Evolutionary conservation across 2,329 filamentous ascomycete species (phyloP).

Genomic region (Rhynchosporium graminicola): DNA sequence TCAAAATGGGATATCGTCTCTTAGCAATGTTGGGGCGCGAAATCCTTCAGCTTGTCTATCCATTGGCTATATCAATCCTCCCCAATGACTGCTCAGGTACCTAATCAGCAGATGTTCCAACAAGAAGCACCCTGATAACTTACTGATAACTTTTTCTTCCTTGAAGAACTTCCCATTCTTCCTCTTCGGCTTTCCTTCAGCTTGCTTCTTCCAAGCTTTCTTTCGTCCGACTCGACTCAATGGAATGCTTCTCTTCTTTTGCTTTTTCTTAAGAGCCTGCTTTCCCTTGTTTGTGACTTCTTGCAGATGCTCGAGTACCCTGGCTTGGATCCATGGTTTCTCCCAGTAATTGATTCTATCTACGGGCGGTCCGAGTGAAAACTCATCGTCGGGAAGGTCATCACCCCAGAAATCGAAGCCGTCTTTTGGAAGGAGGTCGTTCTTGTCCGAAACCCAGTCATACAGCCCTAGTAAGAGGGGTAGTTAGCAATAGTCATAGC

Average conservation of each 20-base stretch:
- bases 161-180: slow-evolving; percentile 18
- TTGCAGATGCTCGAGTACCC: not conserved
- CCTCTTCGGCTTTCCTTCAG: slow-evolving; percentile 2
- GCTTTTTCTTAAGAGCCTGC: slow-evolving; percentile 11
- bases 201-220: slow-evolving; percentile 16
- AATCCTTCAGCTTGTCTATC: not conserved
- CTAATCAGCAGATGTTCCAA: not conserved
- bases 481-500: not conserved
- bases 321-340: slow-evolving; percentile 7
- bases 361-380: slow-evolving; percentile 18
- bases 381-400: slow-evolving; percentile 17
- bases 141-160: slow-evolving; percentile 11
- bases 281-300: slow-evolving; percentile 9
- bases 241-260: slow-evolving; percentile 4
- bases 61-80: not conserved
- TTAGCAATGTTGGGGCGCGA: not conserved
- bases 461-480: not conserved
- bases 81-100: slow-evolving; percentile 1
- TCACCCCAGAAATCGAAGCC: slow-evolving; percentile 8
- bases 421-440: slow-evolving; percentile 10
- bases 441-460: slow-evolving; percentile 10
- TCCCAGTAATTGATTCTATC: slow-evolving; percentile 22
- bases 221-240: slow-evolving; percentile 16
- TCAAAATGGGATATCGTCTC: not conserved
- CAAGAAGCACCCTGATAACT: not conserved